phyloP scores from a whole-genome alignment of 129 eudicot genomes.

The Chrysanthemum lavandulifolium region DNA sequence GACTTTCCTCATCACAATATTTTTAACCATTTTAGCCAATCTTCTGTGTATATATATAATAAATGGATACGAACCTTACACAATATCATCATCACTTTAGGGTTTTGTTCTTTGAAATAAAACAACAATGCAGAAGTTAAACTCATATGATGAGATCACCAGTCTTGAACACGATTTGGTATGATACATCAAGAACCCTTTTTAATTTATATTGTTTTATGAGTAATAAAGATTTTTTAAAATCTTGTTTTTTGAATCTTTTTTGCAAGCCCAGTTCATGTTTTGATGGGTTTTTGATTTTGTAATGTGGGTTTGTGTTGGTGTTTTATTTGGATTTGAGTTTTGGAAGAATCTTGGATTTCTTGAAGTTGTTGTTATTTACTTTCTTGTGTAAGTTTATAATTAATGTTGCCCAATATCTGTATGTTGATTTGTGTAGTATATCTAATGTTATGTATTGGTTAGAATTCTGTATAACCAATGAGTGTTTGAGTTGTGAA shows the following conservation, averaged over 20 bases:
- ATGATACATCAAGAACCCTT: conserved; percentile 15
- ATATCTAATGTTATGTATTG: conserved; percentile 3
- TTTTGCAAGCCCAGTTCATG: conserved; percentile 11
- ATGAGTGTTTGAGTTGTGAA: conserved; percentile 15
- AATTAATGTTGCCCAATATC: conserved; percentile 19
- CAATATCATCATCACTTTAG: conserved; percentile 9
- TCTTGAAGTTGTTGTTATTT: conserved; percentile 19
- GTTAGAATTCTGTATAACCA: conserved; percentile 17
- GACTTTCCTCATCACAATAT: conserved; percentile 18
- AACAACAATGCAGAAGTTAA: conserved; percentile 46
- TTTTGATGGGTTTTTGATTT: conserved; percentile 26
- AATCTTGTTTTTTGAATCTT: conserved; percentile 11
- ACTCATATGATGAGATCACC: conserved; percentile 52
- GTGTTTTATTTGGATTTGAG: neutral
- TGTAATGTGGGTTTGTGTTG: conserved; percentile 16
- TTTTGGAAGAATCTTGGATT: conserved; percentile 12
- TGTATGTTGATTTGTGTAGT: neutral
- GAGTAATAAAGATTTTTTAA: conserved; percentile 3
- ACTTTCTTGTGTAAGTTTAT: conserved; percentile 14
- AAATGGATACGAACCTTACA: conserved; percentile 25
- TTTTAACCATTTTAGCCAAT: conserved; percentile 14
- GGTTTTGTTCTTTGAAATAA: conserved; percentile 25
- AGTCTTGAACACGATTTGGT: conserved; percentile 55
- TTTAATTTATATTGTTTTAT: neutral
- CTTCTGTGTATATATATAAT: neutral